phyloP scores from a whole-genome alignment of 2,329 filamentous ascomycete species.

The Fusarium globosum region DNA sequence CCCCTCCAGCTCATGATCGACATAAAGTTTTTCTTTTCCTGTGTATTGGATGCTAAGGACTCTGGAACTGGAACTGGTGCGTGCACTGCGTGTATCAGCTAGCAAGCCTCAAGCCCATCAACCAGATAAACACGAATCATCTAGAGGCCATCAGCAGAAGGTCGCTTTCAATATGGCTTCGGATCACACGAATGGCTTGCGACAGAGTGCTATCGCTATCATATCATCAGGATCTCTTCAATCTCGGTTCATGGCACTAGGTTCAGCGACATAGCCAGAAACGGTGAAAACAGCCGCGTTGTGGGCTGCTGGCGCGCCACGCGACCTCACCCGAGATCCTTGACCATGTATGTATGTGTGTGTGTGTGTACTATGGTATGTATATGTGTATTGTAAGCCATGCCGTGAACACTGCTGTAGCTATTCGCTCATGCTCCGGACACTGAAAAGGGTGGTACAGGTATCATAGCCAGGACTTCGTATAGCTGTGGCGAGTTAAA shows the following conservation, averaged over 20 bases:
- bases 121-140: conserved; percentile 3
- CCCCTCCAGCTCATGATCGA: conserved; percentile 31
- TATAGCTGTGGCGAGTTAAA: conserved; percentile 19
- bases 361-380: neutral
- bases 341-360: conserved; percentile 13
- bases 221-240: conserved; percentile 15
- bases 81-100: conserved; percentile 3
- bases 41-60: conserved; percentile 10
- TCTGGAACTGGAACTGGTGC: neutral
- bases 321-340: conserved; percentile 30
- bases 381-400: neutral
- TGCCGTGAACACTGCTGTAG: conserved; percentile 16
- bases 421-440: conserved; percentile 12
- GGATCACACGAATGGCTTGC: neutral
- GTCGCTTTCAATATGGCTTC: conserved; percentile 14
- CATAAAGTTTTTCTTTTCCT: conserved; percentile 19
- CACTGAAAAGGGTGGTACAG: conserved; percentile 2
- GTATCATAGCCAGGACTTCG: conserved; percentile 1
- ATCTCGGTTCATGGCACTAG: conserved; percentile 32
- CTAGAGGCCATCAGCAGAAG: neutral
- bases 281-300: conserved; percentile 30
- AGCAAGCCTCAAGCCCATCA: conserved; percentile 26
- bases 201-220: conserved; percentile 21
- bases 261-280: conserved; percentile 34
- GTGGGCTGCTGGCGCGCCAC: conserved; percentile 20